Evolutionary conservation across 257 asterid species (phyloP).

Genomic region (Fraxinus pennsylvanica): DNA sequence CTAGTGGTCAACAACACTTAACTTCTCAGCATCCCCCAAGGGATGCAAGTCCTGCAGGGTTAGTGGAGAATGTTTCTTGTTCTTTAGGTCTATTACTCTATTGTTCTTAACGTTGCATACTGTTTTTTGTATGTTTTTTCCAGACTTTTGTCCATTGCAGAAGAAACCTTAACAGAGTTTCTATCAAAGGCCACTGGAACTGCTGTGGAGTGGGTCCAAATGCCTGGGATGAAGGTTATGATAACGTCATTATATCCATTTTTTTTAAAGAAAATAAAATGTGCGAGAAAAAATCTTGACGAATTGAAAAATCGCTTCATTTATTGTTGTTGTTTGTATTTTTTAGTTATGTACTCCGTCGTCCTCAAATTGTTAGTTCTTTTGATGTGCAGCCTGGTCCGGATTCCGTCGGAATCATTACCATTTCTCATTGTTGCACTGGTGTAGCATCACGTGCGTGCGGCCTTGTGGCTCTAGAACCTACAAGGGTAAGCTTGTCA

Average conservation of each 20-base stretch:
- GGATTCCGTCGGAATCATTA: slow-evolving; percentile 65
- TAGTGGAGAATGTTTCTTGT: slow-evolving; percentile 37
- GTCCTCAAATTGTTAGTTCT: neutral
- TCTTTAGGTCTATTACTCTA: slow-evolving; percentile 4
- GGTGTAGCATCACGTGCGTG: slow-evolving; percentile 98
- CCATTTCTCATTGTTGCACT: slow-evolving; percentile 61
- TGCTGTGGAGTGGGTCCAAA: slow-evolving; percentile 99
- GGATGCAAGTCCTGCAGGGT: slow-evolving; percentile 99
- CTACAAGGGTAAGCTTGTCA: slow-evolving; percentile 69
- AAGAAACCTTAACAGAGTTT: slow-evolving; percentile 99
- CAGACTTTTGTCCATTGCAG: slow-evolving; percentile 96
- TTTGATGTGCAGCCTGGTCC: slow-evolving; percentile 58
- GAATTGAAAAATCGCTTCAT: neutral
- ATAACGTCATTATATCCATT: neutral
- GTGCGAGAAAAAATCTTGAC: neutral
- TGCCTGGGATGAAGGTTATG: slow-evolving; percentile 99
- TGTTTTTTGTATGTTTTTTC: slow-evolving; percentile 23
- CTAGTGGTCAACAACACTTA: slow-evolving; percentile 88
- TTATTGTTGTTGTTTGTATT: neutral
- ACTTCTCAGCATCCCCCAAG: slow-evolving; percentile 91
- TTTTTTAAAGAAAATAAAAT: neutral
- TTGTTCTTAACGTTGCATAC: neutral
- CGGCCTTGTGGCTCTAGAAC: slow-evolving; percentile 94
- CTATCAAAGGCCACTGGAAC: slow-evolving; percentile 99
- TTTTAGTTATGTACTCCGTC: neutral